Conservation (phyloP, 2,329 filamentous ascomycete genomes). For the Nothophaeocryptopus gaeumannii region DNA sequence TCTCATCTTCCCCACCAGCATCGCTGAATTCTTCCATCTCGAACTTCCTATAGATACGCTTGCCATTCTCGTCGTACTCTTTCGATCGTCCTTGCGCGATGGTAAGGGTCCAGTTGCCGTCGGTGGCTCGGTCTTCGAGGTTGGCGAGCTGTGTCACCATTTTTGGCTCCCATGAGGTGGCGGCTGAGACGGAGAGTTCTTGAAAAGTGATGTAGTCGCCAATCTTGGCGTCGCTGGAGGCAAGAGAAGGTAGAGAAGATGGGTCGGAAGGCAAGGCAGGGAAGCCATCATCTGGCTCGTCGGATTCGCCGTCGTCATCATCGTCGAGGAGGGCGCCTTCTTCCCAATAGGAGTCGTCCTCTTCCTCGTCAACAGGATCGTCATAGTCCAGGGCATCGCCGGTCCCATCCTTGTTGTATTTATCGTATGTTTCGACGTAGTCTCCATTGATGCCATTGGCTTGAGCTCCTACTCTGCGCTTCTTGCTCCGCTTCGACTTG, state of each 20-base stretch:
- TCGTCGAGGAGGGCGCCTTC: slow-evolving; percentile 28
- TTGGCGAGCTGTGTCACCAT: slow-evolving; percentile 63
- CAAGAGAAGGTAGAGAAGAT: slow-evolving; percentile 52
- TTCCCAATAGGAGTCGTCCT: slow-evolving; percentile 31
- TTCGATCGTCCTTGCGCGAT: slow-evolving; percentile 62
- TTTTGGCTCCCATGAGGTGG: slow-evolving; percentile 65
- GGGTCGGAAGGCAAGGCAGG: slow-evolving; percentile 39
- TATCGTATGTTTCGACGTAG: slow-evolving; percentile 38
- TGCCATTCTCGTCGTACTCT: slow-evolving; percentile 66
- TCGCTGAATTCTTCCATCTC: slow-evolving; percentile 64
- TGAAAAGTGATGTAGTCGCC: slow-evolving; percentile 71
- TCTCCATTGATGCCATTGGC: slow-evolving; percentile 40
- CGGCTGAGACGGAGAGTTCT: slow-evolving; percentile 58
- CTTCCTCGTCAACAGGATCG: slow-evolving; percentile 36
- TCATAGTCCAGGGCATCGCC: slow-evolving; percentile 43
- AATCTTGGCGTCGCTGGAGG: slow-evolving; percentile 47
- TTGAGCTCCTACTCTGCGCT: slow-evolving; percentile 47
- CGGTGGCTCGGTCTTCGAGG: slow-evolving; percentile 56
- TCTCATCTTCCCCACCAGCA: slow-evolving; percentile 47
- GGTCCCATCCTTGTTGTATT: slow-evolving; percentile 35
- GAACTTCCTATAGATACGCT: slow-evolving; percentile 73
- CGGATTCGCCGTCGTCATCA: slow-evolving; percentile 25
- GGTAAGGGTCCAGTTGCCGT: slow-evolving; percentile 48
- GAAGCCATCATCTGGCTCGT: slow-evolving; percentile 54
- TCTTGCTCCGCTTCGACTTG: slow-evolving; percentile 50